A percentile compares a stretch with the other conserved stretches of the same genome.
These are phyloP conservation scores for Fomitopsis schrenkii DNA, from an alignment of 1,284 basidiomycete species.

Conservation along the genomic window DNA sequence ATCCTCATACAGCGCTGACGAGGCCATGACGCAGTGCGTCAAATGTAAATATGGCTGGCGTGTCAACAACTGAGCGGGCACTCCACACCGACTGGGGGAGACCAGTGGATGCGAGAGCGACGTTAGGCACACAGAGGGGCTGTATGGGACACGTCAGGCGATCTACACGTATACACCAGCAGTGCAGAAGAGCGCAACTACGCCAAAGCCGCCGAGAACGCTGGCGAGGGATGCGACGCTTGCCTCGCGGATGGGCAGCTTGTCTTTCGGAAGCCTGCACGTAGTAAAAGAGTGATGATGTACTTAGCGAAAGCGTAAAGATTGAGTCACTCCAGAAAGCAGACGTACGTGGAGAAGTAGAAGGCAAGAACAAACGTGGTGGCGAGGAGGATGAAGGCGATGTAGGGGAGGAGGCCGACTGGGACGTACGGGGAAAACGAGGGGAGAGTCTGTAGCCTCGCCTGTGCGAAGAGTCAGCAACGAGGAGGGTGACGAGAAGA, in stretches of 20 bases:
- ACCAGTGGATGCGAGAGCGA: neutral
- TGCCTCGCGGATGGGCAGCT: constrained; percentile 65
- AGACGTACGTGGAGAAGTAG: constrained; percentile 83
- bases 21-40: constrained; percentile 44
- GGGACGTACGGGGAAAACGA: constrained; percentile 70
- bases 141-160: neutral
- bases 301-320: constrained; percentile 12
- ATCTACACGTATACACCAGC: constrained; percentile 81
- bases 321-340: neutral
- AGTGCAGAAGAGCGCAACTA: constrained; percentile 84
- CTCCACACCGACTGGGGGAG: neutral
- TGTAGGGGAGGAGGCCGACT: constrained; percentile 59
- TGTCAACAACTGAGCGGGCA: constrained; percentile 55
- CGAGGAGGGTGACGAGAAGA: neutral
- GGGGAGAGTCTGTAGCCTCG: constrained; percentile 47
- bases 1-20: neutral
- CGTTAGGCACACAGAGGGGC: neutral
- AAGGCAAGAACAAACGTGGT: constrained; percentile 79
- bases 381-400: constrained; percentile 70
- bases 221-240: constrained; percentile 71
- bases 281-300: constrained; percentile 3
- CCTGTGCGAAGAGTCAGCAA: constrained; percentile 31
- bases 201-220: constrained; percentile 76
- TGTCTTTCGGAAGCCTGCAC: constrained; percentile 66
- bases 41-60: constrained; percentile 76